Percentiles rank a stretch among this genome's conserved stretches.
Evolutionary conservation across 2,329 filamentous ascomycete species (phyloP).

Genomic region (Thielaviopsis punctulata): DNA sequence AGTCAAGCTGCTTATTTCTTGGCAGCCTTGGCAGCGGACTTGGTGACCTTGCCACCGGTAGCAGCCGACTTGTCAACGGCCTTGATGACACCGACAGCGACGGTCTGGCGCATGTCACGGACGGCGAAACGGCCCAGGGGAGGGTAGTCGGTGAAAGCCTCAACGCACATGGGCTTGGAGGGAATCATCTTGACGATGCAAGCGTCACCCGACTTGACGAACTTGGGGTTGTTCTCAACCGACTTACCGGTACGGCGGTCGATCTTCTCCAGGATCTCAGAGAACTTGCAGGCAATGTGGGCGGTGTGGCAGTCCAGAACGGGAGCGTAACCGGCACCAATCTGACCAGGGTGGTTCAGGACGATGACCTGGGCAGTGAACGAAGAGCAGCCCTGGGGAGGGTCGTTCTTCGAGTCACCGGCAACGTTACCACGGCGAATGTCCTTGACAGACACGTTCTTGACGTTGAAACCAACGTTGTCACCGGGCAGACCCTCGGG

Average conservation of each 20-base stretch:
- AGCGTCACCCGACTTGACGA: conserved; percentile 99
- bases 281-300: conserved; percentile 99
- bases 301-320: conserved; percentile 99
- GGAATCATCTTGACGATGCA: conserved; percentile 99
- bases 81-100: conserved; percentile 93
- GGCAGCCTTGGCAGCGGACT: conserved; percentile 54
- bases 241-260: conserved; percentile 99
- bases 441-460: conserved; percentile 99
- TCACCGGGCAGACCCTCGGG: conserved; percentile 88
- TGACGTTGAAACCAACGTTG: conserved; percentile 99
- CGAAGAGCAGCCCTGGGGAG: conserved; percentile 68
- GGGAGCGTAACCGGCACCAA: conserved; percentile 96
- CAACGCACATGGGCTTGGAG: conserved; percentile 99
- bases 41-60: conserved; percentile 48
- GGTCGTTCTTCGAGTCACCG: conserved; percentile 99
- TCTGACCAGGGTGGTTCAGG: conserved; percentile 99
- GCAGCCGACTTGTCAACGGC: conserved; percentile 48
- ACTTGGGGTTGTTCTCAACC: conserved; percentile 82
- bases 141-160: conserved; percentile 99
- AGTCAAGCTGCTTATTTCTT: conserved; percentile 44
- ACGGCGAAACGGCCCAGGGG: conserved; percentile 99
- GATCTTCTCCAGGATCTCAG: conserved; percentile 99
- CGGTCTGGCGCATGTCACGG: conserved; percentile 91
- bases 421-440: conserved; percentile 99
- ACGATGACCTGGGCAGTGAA: conserved; percentile 99